Percentiles rank a stretch among this genome's conserved stretches.
phyloP scores from a whole-genome alignment of 1,139 yeast species.

The Taiozyma sp. region DNA sequence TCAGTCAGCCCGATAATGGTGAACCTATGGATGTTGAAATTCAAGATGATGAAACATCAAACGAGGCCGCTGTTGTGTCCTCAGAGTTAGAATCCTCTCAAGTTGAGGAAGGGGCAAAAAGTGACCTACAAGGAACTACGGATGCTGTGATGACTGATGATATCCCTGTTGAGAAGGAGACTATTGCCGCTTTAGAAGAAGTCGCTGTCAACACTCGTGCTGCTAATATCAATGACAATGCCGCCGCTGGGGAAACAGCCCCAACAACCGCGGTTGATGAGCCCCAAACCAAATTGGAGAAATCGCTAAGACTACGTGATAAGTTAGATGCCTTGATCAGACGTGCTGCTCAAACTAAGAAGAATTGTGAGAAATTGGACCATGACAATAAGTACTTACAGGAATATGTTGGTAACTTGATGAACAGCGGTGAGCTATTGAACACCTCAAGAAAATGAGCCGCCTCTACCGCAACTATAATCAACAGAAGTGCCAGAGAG shows the following conservation, averaged over 20 bases:
- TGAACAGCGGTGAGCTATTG: slow-evolving; percentile 53
- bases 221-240: neutral
- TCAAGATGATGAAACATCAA: neutral
- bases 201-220: neutral
- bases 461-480: neutral
- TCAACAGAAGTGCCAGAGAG: neutral
- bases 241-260: neutral
- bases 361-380: slow-evolving; percentile 58
- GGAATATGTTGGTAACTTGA: slow-evolving; percentile 82
- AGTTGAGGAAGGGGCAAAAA: neutral
- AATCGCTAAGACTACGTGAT: slow-evolving; percentile 21
- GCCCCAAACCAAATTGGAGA: slow-evolving; percentile 9
- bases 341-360: slow-evolving; percentile 45
- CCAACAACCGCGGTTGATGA: neutral
- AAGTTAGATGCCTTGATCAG: slow-evolving; percentile 32
- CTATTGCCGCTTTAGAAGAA: neutral
- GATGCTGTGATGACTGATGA: neutral
- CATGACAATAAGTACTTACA: slow-evolving; percentile 79
- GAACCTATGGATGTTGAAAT: neutral
- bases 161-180: neutral
- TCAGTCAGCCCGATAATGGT: neutral
- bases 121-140: neutral
- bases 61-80: neutral
- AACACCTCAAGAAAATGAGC: slow-evolving; percentile 1
- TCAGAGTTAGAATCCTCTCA: neutral